Base-by-base conservation (phyloP, 306 rosid genomes). In the Gastrolobium villosum region DNA sequence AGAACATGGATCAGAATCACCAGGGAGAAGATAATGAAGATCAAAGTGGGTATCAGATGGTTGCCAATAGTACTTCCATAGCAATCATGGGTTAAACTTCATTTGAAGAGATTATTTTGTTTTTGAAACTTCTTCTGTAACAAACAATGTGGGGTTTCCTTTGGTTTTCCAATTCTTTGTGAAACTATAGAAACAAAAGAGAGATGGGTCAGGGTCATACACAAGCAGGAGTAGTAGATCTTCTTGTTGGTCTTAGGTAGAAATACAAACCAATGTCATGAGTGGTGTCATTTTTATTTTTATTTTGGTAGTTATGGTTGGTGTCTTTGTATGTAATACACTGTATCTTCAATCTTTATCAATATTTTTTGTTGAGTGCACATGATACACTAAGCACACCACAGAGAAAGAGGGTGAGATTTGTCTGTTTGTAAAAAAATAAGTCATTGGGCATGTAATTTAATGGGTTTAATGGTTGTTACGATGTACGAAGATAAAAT, bases 31-130 rank as follows among this genome's bases (percentile, higher is more conserved):
- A 55, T 40, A 54, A 60, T 44, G 83, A 81, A 7, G 84, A 88
- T 56, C 67, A 73, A 55, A 35, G 5, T 43, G 84, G 28, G 9
- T 78, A 76, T 85, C 81, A 57, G 40, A 68, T 70, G 63, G 79
- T 75, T 32, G 83, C 75, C 30, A 80, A 64, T 52, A 76, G 69
- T 83, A 56, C 83, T 66, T 75, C 89, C 37, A 50, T 79, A 79
- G 77, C 53, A 82, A 80, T 84, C 64, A 76, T 80, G 82, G 82
- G 86, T 77, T 93, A 61, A 67, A 48, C 48, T n/a, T 65, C 8
- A 64, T 49, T 31, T 66, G n/a, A 71, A 44, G 54, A 56, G 61
- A 69, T 66, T 64, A 66, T 43, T 61, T 60, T 34, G 31, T 6
- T 40, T 11, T 35, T 32, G 39, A 1, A 62, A 76, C 48, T 50